Conservation (phyloP, 2,329 filamentous ascomycete genomes). For the Fusarium luffae region DNA sequence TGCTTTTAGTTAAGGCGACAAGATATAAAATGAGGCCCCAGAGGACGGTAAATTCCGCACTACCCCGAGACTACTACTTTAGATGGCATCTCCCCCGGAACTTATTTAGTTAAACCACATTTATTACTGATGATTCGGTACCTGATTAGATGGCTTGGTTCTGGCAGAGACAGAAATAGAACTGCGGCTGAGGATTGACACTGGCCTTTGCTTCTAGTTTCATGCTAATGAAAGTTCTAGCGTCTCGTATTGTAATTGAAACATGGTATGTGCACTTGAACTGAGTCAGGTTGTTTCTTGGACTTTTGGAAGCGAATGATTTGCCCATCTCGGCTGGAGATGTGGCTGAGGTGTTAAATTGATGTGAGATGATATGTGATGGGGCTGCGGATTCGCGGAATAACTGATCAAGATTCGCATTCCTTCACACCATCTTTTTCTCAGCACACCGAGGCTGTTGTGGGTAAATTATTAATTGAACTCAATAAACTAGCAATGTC, state of each 20-base stretch:
- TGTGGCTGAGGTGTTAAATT: neutral
- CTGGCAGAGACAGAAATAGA: neutral
- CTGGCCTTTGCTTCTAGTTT: neutral
- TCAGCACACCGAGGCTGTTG: neutral
- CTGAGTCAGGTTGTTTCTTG: neutral
- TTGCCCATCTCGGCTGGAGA: neutral
- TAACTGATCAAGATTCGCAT: neutral
- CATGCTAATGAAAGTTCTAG: constrained; percentile 15
- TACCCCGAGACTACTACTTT: neutral
- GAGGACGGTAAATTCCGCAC: constrained; percentile 2
- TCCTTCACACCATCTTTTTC: neutral
- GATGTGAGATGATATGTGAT: neutral
- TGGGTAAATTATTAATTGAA: neutral
- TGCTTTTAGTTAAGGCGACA: neutral
- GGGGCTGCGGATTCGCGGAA: neutral
- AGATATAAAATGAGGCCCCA: neutral
- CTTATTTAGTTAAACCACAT: neutral
- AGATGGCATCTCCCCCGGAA: neutral
- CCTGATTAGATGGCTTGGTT: neutral
- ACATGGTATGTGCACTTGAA: constrained; percentile 3
- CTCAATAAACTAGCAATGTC: neutral
- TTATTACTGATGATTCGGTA: rapidly evolving
- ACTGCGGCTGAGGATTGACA: neutral
- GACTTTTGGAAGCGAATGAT: neutral
- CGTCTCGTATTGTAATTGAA: neutral